Evolutionary conservation across 2,329 filamentous ascomycete species (phyloP), one percentile per base, ranked within the genome.

Genomic region (Aureobasidium sp.): DNA sequence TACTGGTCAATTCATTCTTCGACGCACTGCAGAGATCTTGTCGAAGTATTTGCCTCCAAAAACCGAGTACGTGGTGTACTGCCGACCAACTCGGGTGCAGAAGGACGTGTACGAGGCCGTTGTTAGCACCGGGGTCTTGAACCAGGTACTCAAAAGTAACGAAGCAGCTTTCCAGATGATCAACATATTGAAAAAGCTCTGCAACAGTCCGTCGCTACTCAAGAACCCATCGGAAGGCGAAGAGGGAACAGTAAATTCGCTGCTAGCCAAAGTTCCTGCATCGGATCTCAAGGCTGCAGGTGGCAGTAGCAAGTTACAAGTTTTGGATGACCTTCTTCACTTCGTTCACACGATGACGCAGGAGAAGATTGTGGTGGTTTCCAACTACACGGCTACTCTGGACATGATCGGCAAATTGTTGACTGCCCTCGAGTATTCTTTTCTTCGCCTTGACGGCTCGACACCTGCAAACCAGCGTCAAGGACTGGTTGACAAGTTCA

Each of bases 321-420:
- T 89, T 1, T 77, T 90, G 3, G 86, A 90, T 68, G 79, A 82
- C 58, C 76, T 90, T 9, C 74, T 90, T 1, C 80, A 86, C 66
- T 79, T 78, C 11, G 79, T 90, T 29, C 81, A 79, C 53, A 80
- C 77, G 2, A 82, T 78, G 0, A 88, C 86, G 0, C 75, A 80
- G 1, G 87, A 90, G 67, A 90, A 90, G 68, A 82, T 90, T 29
- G 85, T 90, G 10, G 78, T 90, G 9, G 86, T 90, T n/a, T 89
- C 86, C 25, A 89, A 90, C 68, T 90, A 89, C 70, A 90, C 87
- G 0, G 84, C 85, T 10, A 90, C 87, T 0, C 79, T 90, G 10
- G 85, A 88, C 66, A 78, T 90, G 64, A 80, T 90, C 4, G 82
- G 81, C 47, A 80, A 78, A 3, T 79, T 89, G 2, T 77, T 90